Percentiles rank a stretch among this genome's conserved stretches.
These are phyloP conservation scores for Scytalidium sp. DNA, from an alignment of 2,329 filamentous ascomycete genomes.

Conservation along the genomic window DNA sequence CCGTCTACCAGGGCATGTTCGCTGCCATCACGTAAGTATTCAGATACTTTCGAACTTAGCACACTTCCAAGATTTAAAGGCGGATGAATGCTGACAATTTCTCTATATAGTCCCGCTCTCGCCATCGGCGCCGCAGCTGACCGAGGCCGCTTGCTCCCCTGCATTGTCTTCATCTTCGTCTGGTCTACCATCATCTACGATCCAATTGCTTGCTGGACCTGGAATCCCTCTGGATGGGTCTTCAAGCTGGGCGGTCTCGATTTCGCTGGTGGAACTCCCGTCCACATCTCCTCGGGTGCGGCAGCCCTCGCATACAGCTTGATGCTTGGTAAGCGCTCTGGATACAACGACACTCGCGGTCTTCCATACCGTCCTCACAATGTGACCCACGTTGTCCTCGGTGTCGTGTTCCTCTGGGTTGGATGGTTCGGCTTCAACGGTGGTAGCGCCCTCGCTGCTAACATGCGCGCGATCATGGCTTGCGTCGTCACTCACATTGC, in stretches of 20 bases:
- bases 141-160: conserved; percentile 81
- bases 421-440: conserved; percentile 95
- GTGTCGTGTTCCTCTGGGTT: conserved; percentile 89
- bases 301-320: conserved; percentile 77
- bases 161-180: conserved; percentile 85
- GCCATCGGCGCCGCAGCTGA: conserved; percentile 81
- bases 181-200: conserved; percentile 88
- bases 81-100: not conserved
- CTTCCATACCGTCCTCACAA: conserved; percentile 89
- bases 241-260: conserved; percentile 20
- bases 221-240: conserved; percentile 79
- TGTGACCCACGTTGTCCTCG: conserved; percentile 83
- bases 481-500: conserved; percentile 80
- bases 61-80: not conserved
- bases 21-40: conserved; percentile 64
- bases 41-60: not conserved
- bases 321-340: conserved; percentile 65
- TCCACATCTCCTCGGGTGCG: conserved; percentile 78
- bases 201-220: conserved; percentile 89
- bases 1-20: conserved; percentile 88
- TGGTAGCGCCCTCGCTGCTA: conserved; percentile 74
- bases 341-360: conserved; percentile 68
- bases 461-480: conserved; percentile 80
- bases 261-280: conserved; percentile 50
- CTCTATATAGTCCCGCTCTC: conserved; percentile 56